phyloP scores from a whole-genome alignment of 192 early-diverging fungal species.

The Podila epigama region DNA sequence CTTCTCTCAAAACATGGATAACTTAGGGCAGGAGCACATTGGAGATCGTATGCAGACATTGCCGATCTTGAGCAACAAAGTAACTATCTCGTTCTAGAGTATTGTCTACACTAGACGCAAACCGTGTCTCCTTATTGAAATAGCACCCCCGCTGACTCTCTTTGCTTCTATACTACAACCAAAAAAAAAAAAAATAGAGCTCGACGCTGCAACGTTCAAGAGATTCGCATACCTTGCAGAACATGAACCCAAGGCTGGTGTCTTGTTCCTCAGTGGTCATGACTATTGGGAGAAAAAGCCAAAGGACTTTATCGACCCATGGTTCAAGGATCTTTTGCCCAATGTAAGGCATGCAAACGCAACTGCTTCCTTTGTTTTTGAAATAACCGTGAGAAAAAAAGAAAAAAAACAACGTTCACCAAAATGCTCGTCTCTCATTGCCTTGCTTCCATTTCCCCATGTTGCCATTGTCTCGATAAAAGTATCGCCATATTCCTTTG shows the following conservation, averaged over 20 bases:
- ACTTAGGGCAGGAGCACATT: conserved; percentile 57
- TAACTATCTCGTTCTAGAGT: conserved; percentile 10
- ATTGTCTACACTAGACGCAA: not conserved
- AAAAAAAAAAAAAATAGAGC: too few relatives aligned
- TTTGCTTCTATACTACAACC: too few relatives aligned
- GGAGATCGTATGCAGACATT: conserved; percentile 56
- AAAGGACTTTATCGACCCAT: conserved; percentile 64
- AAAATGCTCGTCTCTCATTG: too few relatives aligned
- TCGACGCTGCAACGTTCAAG: conserved; percentile 47
- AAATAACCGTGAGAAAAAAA: not conserved
- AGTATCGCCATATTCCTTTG: conserved; percentile 53
- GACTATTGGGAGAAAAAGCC: conserved; percentile 66
- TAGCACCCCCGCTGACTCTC: not conserved
- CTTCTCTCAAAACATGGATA: not conserved
- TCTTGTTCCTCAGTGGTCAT: conserved; percentile 58
- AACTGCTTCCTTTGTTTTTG: not conserved
- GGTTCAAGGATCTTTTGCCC: conserved; percentile 62
- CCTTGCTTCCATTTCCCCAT: not conserved
- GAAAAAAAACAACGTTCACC: too few relatives aligned
- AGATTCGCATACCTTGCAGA: conserved; percentile 48
- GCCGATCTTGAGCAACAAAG: conserved; percentile 52
- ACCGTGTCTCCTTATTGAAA: not conserved
- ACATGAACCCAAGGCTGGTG: conserved; percentile 50
- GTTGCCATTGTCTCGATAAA: too few relatives aligned
- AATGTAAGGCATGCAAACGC: conserved; percentile 42